These are phyloP conservation scores for Cymodocea nodosa DNA, from an alignment of 116 monocot species.

Conservation along the genomic window DNA sequence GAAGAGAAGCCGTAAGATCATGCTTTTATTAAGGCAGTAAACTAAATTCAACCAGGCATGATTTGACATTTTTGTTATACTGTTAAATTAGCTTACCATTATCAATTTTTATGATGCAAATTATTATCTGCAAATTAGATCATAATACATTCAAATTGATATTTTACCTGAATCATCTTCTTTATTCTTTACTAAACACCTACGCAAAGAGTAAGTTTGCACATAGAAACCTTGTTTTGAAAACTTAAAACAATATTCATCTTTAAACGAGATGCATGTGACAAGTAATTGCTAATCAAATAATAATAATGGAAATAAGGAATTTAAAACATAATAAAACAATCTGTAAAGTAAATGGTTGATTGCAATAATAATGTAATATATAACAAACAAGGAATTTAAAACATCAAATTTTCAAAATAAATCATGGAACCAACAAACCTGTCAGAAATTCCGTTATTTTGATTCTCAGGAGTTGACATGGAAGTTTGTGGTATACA, in stretches of 20 bases:
- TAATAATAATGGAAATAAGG: too few species aligned
- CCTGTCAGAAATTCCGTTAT: slow-evolving; percentile 34
- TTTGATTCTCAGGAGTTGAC: slow-evolving; percentile 23
- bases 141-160: too few species aligned
- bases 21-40: too few species aligned
- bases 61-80: too few species aligned
- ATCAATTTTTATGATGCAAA: too few species aligned
- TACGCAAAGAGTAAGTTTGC: too few species aligned
- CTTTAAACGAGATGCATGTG: neutral
- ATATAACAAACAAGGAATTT: neutral
- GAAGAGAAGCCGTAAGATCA: too few species aligned
- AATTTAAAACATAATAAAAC: neutral
- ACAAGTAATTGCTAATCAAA: neutral
- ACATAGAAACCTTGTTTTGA: neutral
- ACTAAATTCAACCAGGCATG: too few species aligned
- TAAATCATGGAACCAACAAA: slow-evolving; percentile 8
- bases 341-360: neutral
- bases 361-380: neutral
- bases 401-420: neutral
- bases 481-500: slow-evolving; percentile 14
- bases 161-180: too few species aligned
- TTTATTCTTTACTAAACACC: too few species aligned
- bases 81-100: too few species aligned
- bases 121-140: too few species aligned
- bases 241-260: neutral